phyloP scores from a whole-genome alignment of 2,329 filamentous ascomycete genomes.

The Alternaria conjuncta region DNA sequence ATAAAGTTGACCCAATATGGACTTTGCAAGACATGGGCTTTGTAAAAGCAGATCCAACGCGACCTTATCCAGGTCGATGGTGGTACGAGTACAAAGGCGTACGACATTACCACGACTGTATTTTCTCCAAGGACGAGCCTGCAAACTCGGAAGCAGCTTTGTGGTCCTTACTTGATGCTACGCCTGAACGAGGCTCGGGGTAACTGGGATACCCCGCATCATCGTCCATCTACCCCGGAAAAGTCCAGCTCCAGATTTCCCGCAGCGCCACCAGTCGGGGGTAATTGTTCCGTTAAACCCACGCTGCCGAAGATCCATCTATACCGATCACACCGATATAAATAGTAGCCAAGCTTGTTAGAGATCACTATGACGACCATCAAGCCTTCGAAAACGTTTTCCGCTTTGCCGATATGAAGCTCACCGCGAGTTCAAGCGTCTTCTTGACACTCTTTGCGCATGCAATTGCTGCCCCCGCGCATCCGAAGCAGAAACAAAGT shows the following conservation, averaged over 20 bases:
- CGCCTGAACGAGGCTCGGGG: not conserved
- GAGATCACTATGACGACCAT: not conserved
- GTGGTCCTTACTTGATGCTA: not conserved
- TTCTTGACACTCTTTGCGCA: not conserved
- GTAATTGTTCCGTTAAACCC: conserved; percentile 6
- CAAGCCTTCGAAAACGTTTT: not conserved
- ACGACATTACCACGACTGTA: not conserved
- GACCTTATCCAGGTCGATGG: not conserved
- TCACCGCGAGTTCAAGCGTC: conserved; percentile 2
- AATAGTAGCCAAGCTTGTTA: not conserved
- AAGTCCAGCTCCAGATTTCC: not conserved
- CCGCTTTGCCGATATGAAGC: conserved; percentile 15
- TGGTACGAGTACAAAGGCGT: not conserved
- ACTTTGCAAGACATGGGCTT: not conserved
- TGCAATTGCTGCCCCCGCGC: conserved; percentile 6
- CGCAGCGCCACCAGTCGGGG: not conserved
- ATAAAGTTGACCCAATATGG: not conserved
- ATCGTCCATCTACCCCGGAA: not conserved
- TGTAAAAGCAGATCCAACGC: not conserved
- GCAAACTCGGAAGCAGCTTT: not conserved
- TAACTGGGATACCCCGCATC: conserved; percentile 2
- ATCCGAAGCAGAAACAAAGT: not conserved
- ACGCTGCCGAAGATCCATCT: not conserved
- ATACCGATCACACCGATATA: not conserved
- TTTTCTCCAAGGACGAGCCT: not conserved